These are phyloP conservation scores for Aspergillus phoenicis DNA, from an alignment of 2,329 filamentous ascomycete genomes.

Conservation along the genomic window DNA sequence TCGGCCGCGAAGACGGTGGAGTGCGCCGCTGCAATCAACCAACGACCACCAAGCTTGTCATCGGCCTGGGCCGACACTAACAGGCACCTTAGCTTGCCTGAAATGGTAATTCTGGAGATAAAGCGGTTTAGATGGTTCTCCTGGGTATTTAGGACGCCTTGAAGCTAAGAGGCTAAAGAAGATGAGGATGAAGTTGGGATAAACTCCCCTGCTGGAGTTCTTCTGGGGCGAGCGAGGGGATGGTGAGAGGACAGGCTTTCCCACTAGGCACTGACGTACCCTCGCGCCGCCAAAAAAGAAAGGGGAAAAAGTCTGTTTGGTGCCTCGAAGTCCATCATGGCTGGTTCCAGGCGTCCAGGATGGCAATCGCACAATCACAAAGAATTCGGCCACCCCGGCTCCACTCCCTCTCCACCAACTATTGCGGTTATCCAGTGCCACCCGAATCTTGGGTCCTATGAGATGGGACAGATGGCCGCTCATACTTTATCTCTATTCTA, in stretches of 20 bases:
- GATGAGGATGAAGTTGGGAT: neutral
- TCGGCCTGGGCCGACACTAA: slow-evolving; percentile 9
- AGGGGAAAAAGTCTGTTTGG: slow-evolving; percentile 6
- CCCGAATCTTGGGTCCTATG: neutral
- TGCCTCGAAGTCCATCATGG: neutral
- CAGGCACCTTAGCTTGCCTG: neutral
- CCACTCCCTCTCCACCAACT: slow-evolving; percentile 9
- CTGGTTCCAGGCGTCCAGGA: neutral
- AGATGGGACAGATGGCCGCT: neutral
- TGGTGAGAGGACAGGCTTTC: neutral
- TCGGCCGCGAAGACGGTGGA: slow-evolving; percentile 3
- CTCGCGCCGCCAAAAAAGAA: neutral
- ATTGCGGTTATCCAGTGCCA: neutral
- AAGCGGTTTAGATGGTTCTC: neutral
- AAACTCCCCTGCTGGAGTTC: neutral
- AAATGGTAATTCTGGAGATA: slow-evolving; percentile 1
- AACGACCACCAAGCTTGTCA: neutral
- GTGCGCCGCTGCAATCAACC: slow-evolving; percentile 1
- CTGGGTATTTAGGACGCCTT: neutral
- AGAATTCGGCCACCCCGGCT: neutral
- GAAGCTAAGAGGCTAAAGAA: neutral
- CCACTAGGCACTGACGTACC: slow-evolving; percentile 5
- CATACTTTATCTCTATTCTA: neutral
- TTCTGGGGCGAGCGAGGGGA: neutral
- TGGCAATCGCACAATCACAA: neutral